Evolutionary conservation across 768 basidiomycete genomes (phyloP), one percentile per base, ranked within the genome.

Genomic region (Boletus coccyginus): DNA sequence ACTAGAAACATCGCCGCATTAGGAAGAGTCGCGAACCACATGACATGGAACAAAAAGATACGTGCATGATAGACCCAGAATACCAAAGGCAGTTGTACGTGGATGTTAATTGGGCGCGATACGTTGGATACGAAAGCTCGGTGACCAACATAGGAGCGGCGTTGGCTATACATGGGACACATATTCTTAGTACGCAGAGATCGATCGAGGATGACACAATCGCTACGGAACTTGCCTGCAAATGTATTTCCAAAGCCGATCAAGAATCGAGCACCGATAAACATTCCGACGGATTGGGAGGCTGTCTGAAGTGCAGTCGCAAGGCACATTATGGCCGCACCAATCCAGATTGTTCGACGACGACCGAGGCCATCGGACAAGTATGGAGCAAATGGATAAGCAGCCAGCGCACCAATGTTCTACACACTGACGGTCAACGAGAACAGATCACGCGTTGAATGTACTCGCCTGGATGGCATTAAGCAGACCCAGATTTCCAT

Each of bases 31-130:
- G 10, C 3, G 16, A 17, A 13, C 3, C 2, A n/a, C 31, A 19
- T 32, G 32, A 43, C 13, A 19, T 35, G 24, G 13, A 50, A 32
- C 19, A 29, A 43, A 40, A 56, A 53, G 33, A 55, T 19, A 76
- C 81, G 44, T 56, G 83, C 84, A 91, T 67, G 67, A 92, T 90
- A 56, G 88, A 80, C 52, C 91, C 92, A n/a, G 87, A 86, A 66
- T 90, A 90, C 90, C 92, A 93, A 57, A 92, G 82, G 27, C 88
- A 85, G 78, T 91, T 90, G 76, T 88, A 91, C 47, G 83, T 74
- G 1, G 88, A 85, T 11, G 89, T 93, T 57, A 94, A 71, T 19
- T 84, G 84, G 13, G 85, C 87, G 60, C 92, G 90, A 70, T 94
- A 85, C 2, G 81, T 77, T 14, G 92, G 92, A 71, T 92, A 93